Percentiles rank a stretch among this genome's conserved stretches.
Evolutionary conservation across 1,284 basidiomycete genomes (phyloP).

Genomic region (Ceratobasidium sp.): DNA sequence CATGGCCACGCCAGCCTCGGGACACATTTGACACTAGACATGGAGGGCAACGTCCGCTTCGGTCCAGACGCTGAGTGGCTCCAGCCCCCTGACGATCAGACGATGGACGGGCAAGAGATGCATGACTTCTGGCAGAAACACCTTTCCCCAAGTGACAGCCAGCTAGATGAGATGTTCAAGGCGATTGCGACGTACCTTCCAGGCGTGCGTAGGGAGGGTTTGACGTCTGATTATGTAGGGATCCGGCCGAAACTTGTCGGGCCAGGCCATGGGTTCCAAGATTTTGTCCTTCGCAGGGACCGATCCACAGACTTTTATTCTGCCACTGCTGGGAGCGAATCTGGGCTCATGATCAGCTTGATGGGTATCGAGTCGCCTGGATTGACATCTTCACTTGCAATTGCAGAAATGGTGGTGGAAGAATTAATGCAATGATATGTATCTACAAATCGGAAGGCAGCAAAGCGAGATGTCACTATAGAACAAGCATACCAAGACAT

Average conservation of each 20-base stretch:
- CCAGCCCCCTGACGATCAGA: constrained; percentile 58
- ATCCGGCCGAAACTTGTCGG: constrained; percentile 89
- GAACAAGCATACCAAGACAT: constrained; percentile 1
- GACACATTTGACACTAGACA: constrained; percentile 89
- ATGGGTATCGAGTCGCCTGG: constrained; percentile 83
- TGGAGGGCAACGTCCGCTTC: constrained; percentile 89
- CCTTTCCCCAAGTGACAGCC: constrained; percentile 71
- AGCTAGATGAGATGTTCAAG: constrained; percentile 66
- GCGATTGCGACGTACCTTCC: constrained; percentile 82
- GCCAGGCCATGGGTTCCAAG: constrained; percentile 81
- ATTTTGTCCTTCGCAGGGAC: constrained; percentile 78
- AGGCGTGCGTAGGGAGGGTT: constrained; percentile 67
- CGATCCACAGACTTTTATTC: constrained; percentile 32
- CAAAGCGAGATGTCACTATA: not conserved
- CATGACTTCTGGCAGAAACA: constrained; percentile 81
- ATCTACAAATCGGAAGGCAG: constrained; percentile 4
- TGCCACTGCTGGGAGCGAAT: not conserved
- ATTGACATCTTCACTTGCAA: constrained; percentile 76
- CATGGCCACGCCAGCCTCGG: constrained; percentile 83
- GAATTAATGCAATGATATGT: constrained; percentile 58
- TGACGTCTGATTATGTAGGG: constrained; percentile 91
- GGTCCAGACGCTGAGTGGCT: constrained; percentile 96
- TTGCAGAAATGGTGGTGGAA: constrained; percentile 76
- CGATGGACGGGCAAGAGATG: constrained; percentile 55
- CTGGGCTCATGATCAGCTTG: constrained; percentile 25